Conservation (phyloP, 2,329 filamentous ascomycete genomes). For the Diaporthe vaccinii region DNA sequence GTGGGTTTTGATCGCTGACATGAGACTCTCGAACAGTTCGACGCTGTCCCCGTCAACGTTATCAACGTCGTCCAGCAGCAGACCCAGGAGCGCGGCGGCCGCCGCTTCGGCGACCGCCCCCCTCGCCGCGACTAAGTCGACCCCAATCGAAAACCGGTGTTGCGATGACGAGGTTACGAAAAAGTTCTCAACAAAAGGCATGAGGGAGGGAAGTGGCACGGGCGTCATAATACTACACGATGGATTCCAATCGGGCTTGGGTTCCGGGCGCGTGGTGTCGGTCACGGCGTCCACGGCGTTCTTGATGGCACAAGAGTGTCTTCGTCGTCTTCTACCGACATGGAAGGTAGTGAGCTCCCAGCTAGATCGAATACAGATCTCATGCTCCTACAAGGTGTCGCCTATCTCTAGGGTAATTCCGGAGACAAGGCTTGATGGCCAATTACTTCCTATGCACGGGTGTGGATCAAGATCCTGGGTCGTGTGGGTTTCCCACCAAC, state of each 20-base stretch:
- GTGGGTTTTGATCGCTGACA: constrained; percentile 22
- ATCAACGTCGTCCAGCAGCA: constrained; percentile 91
- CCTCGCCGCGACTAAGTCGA: constrained; percentile 60
- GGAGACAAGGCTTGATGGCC: constrained; percentile 95
- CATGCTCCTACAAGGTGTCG: constrained; percentile 84
- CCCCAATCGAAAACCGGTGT: constrained; percentile 5
- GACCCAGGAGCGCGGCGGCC: constrained; percentile 78
- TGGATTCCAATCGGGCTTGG: constrained; percentile 39
- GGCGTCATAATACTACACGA: constrained; percentile 40
- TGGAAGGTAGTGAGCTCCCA: constrained; percentile 69
- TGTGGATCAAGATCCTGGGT: constrained; percentile 20
- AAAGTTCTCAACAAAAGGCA: constrained; percentile 46
- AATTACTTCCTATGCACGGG: constrained; percentile 58
- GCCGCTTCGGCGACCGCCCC: constrained; percentile 59
- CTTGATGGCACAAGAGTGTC: constrained; percentile 35
- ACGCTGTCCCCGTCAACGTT: constrained; percentile 97
- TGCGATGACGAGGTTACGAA: constrained; percentile 41
- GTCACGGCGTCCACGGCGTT: constrained; percentile 63
- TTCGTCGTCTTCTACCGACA: constrained; percentile 50
- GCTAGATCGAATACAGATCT: constrained; percentile 73
- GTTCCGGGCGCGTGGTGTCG: constrained; percentile 58
- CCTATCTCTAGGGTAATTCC: constrained; percentile 72
- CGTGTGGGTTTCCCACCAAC: constrained; percentile 23
- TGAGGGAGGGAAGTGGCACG: constrained; percentile 51
- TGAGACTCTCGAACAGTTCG: constrained; percentile 75